phyloP scores from a whole-genome alignment of 2,329 filamentous ascomycete genomes.

The Thyridium curvatum region DNA sequence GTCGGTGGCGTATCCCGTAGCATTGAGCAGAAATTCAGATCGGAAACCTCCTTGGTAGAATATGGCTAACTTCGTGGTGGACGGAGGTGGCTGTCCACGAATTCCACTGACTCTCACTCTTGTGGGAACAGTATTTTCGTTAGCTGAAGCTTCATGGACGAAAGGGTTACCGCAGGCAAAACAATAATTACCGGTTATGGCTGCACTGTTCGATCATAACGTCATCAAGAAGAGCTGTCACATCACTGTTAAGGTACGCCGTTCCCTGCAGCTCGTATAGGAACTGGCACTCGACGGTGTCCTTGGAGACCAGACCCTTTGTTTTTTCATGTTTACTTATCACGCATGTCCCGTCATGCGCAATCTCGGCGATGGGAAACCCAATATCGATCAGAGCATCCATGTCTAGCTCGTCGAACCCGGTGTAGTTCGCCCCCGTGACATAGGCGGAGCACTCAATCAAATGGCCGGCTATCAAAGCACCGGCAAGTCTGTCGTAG shows the following conservation, averaged over 20 bases:
- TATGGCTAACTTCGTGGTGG: slow-evolving; percentile 45
- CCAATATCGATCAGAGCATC: slow-evolving; percentile 22
- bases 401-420: background rate
- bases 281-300: slow-evolving; percentile 8
- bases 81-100: slow-evolving; percentile 34
- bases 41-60: slow-evolving; percentile 38
- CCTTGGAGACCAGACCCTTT: slow-evolving; percentile 27
- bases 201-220: slow-evolving; percentile 27
- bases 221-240: slow-evolving; percentile 31
- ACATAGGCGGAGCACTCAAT: too few relatives aligned
- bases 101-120: slow-evolving; percentile 31
- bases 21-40: slow-evolving; percentile 21
- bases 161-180: too few relatives aligned
- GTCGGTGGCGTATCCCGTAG: slow-evolving; percentile 37
- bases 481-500: too few relatives aligned
- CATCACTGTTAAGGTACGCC: slow-evolving; percentile 41
- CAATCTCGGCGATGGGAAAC: slow-evolving; percentile 31
- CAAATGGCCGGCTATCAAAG: too few relatives aligned
- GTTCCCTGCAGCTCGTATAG: slow-evolving; percentile 16
- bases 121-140: background rate
- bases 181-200: slow-evolving; percentile 17
- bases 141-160: too few relatives aligned
- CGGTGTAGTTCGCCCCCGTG: too few relatives aligned
- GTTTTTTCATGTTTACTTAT: slow-evolving; percentile 26
- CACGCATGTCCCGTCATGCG: slow-evolving; percentile 20